These are phyloP conservation scores for Hericium erinaceus DNA, from an alignment of 768 basidiomycete genomes.

Conservation along the genomic window DNA sequence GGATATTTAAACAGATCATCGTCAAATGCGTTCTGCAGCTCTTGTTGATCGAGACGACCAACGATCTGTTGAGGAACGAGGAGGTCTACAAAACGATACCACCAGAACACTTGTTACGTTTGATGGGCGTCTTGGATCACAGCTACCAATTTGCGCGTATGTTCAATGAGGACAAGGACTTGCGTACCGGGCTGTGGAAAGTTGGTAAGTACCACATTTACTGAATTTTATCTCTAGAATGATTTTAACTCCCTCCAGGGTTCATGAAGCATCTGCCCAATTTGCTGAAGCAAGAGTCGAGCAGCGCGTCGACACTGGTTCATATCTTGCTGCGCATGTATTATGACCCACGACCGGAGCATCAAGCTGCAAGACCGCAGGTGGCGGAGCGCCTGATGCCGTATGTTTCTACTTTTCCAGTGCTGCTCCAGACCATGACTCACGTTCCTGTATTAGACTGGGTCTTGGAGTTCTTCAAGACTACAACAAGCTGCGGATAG, in stretches of 20 bases:
- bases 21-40: slow-evolving; percentile 98
- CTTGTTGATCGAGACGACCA: slow-evolving; percentile 93
- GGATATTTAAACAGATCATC: slow-evolving; percentile 96
- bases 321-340: slow-evolving; percentile 92
- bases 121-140: slow-evolving; percentile 95
- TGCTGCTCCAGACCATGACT: not conserved
- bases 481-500: slow-evolving; percentile 81
- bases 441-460: slow-evolving; percentile 40
- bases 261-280: slow-evolving; percentile 99
- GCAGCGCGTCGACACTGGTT: slow-evolving; percentile 89
- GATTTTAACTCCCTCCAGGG: slow-evolving; percentile 35
- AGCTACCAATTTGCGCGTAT: slow-evolving; percentile 95
- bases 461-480: slow-evolving; percentile 83
- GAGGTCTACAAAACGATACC: slow-evolving; percentile 91
- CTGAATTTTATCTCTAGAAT: no score
- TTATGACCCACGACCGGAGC: slow-evolving; percentile 79
- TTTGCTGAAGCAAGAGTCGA: slow-evolving; percentile 95
- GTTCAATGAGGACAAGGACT: slow-evolving; percentile 98
- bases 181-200: slow-evolving; percentile 97
- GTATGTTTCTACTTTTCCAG: slow-evolving; percentile 30
- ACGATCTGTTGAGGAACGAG: slow-evolving; percentile 87
- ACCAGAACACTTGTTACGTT: slow-evolving; percentile 81
- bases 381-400: slow-evolving; percentile 66
- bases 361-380: slow-evolving; percentile 74
- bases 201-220: slow-evolving; percentile 60